A percentile compares a stretch with the other conserved stretches of the same genome.
Conservation (phyloP, 202 grass and related monocot genomes). For the Carex sylvatica region DNA sequence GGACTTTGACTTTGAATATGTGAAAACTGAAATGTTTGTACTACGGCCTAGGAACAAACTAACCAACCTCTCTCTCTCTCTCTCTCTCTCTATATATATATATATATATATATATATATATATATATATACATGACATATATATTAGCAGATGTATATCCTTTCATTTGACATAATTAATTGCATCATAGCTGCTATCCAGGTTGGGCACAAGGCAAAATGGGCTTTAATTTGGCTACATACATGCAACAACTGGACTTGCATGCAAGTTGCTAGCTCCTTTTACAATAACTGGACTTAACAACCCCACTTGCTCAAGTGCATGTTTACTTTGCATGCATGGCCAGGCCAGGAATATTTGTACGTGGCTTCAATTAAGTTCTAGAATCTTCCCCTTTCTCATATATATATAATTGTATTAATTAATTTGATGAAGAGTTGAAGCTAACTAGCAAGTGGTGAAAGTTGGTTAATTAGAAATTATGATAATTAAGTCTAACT, state of each 20-base stretch:
- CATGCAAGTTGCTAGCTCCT: slow-evolving; percentile 15
- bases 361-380: slow-evolving; percentile 7
- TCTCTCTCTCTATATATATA: too few relatives aligned
- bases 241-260: slow-evolving; percentile 14
- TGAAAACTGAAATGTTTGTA: too few relatives aligned
- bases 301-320: slow-evolving; percentile 23
- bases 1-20: too few relatives aligned
- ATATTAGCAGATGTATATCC: too few relatives aligned
- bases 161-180: too few relatives aligned
- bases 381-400: slow-evolving; percentile 16
- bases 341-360: not conserved
- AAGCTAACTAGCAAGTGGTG: slow-evolving; percentile 16
- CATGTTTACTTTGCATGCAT: slow-evolving; percentile 20
- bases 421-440: not conserved
- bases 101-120: too few relatives aligned
- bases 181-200: not conserved
- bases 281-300: slow-evolving; percentile 17
- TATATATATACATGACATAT: too few relatives aligned
- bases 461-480: slow-evolving; percentile 4
- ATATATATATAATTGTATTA: not conserved
- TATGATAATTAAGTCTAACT: not conserved
- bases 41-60: too few relatives aligned
- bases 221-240: not conserved
- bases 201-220: slow-evolving; percentile 15
- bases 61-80: too few relatives aligned